A percentile compares a stretch with the other conserved stretches of the same genome.
Conservation (phyloP, 2,329 filamentous ascomycete genomes). For the Xylaria hypoxylon region DNA sequence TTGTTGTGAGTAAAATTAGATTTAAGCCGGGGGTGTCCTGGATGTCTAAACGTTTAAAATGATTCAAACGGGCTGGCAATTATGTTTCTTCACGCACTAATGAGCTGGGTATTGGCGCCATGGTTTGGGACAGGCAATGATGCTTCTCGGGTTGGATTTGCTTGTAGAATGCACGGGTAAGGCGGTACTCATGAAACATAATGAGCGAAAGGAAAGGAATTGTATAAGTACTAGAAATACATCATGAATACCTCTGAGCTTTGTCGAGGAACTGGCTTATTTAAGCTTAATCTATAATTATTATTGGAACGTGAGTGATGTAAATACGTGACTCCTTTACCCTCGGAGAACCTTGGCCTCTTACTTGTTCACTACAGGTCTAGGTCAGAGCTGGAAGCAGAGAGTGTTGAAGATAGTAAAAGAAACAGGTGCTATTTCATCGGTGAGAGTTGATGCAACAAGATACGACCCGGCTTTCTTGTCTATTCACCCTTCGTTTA, state of each 20-base stretch:
- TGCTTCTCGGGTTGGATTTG: slow-evolving; percentile 14
- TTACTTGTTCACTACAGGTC: no score
- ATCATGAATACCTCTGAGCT: not conserved
- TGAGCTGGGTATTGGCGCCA: slow-evolving; percentile 20
- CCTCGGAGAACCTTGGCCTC: no score
- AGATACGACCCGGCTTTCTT: no score
- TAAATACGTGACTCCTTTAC: no score
- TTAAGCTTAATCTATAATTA: not conserved
- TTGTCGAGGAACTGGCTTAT: not conserved
- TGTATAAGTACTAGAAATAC: not conserved
- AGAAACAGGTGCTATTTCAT: no score
- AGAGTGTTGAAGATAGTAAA: no score
- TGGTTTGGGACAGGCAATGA: slow-evolving; percentile 14
- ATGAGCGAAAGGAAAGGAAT: slow-evolving; percentile 24
- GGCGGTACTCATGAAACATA: slow-evolving; percentile 16
- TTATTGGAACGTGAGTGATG: no score
- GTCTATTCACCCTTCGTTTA: no score
- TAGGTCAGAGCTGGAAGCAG: no score
- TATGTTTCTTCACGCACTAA: slow-evolving; percentile 18
- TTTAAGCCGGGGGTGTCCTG: not conserved
- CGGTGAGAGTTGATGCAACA: no score
- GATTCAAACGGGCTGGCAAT: not conserved
- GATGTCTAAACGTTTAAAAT: not conserved
- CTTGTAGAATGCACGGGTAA: slow-evolving; percentile 12
- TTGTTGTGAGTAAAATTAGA: slow-evolving; percentile 63